phyloP scores from a whole-genome alignment of 495 filamentous ascomycete genomes.

The Aspergillus olivimuriae region DNA sequence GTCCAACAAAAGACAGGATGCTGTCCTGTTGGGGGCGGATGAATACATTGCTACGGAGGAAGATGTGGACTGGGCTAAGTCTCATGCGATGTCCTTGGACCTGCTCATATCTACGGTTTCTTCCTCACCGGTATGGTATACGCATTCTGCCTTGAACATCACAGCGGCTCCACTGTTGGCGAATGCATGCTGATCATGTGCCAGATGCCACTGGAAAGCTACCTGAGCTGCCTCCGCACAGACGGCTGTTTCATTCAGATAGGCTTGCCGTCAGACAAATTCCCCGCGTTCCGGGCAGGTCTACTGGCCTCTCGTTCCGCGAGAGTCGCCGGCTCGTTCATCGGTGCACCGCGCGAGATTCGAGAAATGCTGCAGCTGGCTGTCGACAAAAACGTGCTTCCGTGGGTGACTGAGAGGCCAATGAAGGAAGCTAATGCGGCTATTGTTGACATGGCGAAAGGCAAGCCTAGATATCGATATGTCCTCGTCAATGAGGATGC shows the following conservation, averaged over 20 bases:
- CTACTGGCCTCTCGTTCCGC: slow-evolving; percentile 41
- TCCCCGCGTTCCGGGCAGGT: slow-evolving; percentile 47
- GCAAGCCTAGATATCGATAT: slow-evolving; percentile 61
- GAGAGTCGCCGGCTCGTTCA: slow-evolving; percentile 56
- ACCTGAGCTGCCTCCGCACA: slow-evolving; percentile 53
- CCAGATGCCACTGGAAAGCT: slow-evolving; percentile 59
- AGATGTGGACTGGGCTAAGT: slow-evolving; percentile 56
- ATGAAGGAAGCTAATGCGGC: slow-evolving; percentile 62
- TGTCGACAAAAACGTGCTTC: slow-evolving; percentile 56
- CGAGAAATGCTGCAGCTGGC: slow-evolving; percentile 68
- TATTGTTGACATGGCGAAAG: slow-evolving; percentile 53
- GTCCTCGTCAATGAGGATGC: slow-evolving; percentile 49
- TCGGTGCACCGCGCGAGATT: slow-evolving; percentile 61
- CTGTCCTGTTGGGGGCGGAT: slow-evolving; percentile 42
- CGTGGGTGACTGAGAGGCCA: slow-evolving; percentile 56
- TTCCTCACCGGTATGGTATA: slow-evolving; percentile 17
- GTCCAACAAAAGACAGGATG: slow-evolving; percentile 56
- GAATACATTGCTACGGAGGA: slow-evolving; percentile 69
- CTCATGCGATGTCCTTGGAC: slow-evolving; percentile 53
- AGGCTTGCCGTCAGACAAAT: slow-evolving; percentile 55
- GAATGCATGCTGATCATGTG: background rate
- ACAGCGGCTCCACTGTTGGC: background rate
- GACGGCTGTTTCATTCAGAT: slow-evolving; percentile 69
- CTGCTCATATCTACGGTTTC: slow-evolving; percentile 68
- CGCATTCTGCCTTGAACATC: background rate